Conservation (phyloP, 768 basidiomycete species). For the Cyathus striatus region DNA sequence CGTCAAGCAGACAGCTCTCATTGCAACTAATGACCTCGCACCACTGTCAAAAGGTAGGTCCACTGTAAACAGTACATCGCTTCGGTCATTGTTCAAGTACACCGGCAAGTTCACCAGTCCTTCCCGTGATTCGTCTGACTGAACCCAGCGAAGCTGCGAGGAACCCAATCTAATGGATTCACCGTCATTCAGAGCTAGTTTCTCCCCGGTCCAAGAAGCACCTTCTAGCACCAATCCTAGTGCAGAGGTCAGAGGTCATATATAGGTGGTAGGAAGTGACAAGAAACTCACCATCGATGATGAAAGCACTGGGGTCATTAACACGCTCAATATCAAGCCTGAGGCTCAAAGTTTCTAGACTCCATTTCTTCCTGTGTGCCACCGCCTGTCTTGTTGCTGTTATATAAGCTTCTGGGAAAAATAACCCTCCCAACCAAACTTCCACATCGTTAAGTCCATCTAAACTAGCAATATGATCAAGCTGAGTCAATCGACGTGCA, state of each 20-base stretch:
- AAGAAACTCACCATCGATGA: constrained; percentile 82
- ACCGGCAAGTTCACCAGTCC: constrained; percentile 78
- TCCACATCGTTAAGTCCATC: constrained; percentile 65
- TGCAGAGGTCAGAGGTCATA: constrained; percentile 5
- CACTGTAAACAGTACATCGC: constrained; percentile 88
- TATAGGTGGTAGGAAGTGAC: neutral
- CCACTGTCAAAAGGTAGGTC: constrained; percentile 72
- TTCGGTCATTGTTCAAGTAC: constrained; percentile 87
- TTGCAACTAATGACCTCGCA: constrained; percentile 69
- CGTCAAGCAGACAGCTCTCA: constrained; percentile 87
- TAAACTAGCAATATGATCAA: constrained; percentile 63
- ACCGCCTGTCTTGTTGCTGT: constrained; percentile 96
- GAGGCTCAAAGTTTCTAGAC: constrained; percentile 82
- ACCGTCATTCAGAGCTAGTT: constrained; percentile 80
- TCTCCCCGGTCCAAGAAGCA: constrained; percentile 66
- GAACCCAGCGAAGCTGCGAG: constrained; percentile 87
- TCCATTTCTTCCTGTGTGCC: constrained; percentile 89
- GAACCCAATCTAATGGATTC: constrained; percentile 72
- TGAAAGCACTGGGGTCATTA: constrained; percentile 74
- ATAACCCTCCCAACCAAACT: constrained; percentile 91
- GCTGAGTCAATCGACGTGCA: constrained; percentile 73
- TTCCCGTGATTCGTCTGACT: constrained; percentile 37
- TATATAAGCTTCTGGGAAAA: constrained; percentile 95
- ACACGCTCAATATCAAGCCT: constrained; percentile 78
- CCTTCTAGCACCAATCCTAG: constrained; percentile 85